Evolutionary conservation across 768 basidiomycete genomes (phyloP).

Genomic region (Leccinum incarnatum): DNA sequence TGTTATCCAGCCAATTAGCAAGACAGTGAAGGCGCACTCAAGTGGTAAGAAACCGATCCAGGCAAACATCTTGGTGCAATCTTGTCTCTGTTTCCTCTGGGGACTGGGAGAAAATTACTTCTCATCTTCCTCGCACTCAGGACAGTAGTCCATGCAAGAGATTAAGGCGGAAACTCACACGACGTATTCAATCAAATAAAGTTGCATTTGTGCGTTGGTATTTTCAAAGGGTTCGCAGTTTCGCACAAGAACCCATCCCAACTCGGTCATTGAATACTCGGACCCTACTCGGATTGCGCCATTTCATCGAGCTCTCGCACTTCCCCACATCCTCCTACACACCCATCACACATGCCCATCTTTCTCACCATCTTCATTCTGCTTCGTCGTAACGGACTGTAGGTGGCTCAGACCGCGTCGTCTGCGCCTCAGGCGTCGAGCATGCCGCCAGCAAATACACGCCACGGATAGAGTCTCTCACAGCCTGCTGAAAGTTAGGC

Average conservation of each 20-base stretch:
- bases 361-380: too few relatives aligned
- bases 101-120: not conserved
- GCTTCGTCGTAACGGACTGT: too few relatives aligned
- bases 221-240: not conserved
- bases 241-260: not conserved
- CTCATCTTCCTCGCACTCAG: not conserved
- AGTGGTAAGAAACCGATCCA: too few relatives aligned
- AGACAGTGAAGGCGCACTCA: not conserved
- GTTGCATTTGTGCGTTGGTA: not conserved
- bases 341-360: too few relatives aligned
- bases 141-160: not conserved
- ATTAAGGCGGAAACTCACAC: not conserved
- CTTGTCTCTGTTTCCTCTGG: not conserved
- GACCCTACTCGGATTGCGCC: not conserved
- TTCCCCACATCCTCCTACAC: not conserved
- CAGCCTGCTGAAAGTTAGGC: constrained; percentile 45
- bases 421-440: constrained; percentile 31
- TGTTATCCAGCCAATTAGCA: not conserved
- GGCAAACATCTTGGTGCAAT: not conserved
- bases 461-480: constrained; percentile 47
- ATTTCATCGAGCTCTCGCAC: not conserved
- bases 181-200: not conserved
- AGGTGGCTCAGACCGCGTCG: too few relatives aligned
- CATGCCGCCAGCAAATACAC: constrained; percentile 53
- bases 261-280: not conserved